Evolutionary conservation across 78 protist genomes (phyloP).

Genomic region (Dictyostelium citrinum): DNA sequence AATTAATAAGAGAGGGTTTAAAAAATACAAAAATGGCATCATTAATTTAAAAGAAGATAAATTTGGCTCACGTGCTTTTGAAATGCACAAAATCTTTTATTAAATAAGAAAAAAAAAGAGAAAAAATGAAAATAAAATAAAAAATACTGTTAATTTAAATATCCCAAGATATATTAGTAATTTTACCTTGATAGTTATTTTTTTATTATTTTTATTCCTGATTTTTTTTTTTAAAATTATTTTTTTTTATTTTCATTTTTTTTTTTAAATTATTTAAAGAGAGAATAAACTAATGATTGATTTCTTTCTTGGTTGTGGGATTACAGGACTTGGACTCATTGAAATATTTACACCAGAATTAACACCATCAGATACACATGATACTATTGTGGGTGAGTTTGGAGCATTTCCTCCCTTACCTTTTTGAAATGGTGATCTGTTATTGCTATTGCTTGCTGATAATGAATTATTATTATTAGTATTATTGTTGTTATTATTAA

Average conservation of each 20-base stretch:
- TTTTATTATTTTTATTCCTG: too few species aligned
- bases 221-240: too few species aligned
- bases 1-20: too few species aligned
- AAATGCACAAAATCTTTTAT: too few species aligned
- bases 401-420: constrained; percentile 33
- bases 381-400: constrained; percentile 67
- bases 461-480: background rate
- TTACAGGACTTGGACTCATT: constrained; percentile 71
- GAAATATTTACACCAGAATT: constrained; percentile 60
- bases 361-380: constrained; percentile 61
- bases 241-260: background rate
- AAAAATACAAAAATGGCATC: too few species aligned
- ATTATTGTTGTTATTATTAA: constrained; percentile 13
- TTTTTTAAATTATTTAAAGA: background rate
- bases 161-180: too few species aligned
- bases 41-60: too few species aligned
- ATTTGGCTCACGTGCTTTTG: too few species aligned
- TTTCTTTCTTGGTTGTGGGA: constrained; percentile 68
- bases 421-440: constrained; percentile 75
- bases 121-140: too few species aligned
- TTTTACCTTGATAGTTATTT: too few species aligned
- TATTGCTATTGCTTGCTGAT: background rate
- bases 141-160: too few species aligned
- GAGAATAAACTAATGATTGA: constrained; percentile 57
- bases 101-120: too few species aligned